Conservation (phyloP, 2,329 filamentous ascomycete genomes). For the Pseudocercospora musae region DNA sequence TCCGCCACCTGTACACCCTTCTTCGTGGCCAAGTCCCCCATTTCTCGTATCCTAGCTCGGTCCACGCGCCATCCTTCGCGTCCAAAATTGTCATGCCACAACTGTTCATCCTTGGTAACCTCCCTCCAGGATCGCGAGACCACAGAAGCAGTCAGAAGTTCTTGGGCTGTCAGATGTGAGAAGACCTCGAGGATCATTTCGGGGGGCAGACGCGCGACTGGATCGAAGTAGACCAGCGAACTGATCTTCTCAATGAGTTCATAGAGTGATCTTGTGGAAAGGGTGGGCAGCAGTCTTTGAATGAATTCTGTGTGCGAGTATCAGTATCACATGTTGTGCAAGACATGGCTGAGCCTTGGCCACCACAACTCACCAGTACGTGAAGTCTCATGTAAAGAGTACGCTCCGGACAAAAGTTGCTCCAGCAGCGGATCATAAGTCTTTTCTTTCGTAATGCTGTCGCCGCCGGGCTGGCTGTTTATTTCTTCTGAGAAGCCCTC, state of each 20-base stretch:
- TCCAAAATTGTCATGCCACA: conserved; percentile 83
- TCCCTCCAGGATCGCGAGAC: conserved; percentile 80
- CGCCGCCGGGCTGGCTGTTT: conserved; percentile 46
- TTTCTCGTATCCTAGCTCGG: conserved; percentile 24
- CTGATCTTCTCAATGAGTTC: conserved; percentile 43
- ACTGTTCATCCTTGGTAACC: conserved; percentile 73
- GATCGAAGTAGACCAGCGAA: conserved; percentile 77
- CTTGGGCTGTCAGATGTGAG: conserved; percentile 76
- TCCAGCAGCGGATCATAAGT: conserved; percentile 1
- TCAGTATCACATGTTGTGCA: neutral
- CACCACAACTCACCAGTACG: neutral
- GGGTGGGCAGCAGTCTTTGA: conserved; percentile 13
- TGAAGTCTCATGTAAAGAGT: neutral
- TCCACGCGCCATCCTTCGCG: conserved; percentile 71
- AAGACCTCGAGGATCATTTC: conserved; percentile 91
- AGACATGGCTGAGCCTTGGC: neutral
- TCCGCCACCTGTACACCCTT: conserved; percentile 18
- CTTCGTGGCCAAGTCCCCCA: conserved; percentile 19
- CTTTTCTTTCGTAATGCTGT: conserved; percentile 17
- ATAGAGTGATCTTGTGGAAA: conserved; percentile 18
- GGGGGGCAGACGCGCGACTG: conserved; percentile 76
- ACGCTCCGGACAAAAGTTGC: neutral
- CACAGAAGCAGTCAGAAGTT: conserved; percentile 73
- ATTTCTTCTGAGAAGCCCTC: conserved; percentile 81
- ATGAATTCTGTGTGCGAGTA: conserved; percentile 4